phyloP scores from a whole-genome alignment of 352 stramenopile genomes.

The Paralagenidium karlingii region DNA sequence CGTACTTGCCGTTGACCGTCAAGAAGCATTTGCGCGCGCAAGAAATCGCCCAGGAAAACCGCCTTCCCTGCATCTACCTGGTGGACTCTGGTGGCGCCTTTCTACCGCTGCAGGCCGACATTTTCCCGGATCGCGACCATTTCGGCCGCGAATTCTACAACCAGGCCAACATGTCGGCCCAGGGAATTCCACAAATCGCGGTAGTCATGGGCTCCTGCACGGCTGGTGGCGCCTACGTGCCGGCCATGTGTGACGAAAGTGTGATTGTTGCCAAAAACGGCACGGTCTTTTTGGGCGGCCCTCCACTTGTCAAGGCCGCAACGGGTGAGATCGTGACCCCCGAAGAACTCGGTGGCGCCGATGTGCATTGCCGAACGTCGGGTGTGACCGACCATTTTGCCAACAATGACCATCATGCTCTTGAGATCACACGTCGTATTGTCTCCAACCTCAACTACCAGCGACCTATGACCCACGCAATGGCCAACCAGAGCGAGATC shows the following conservation, averaged over 20 bases:
- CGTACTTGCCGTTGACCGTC: slow-evolving; percentile 97
- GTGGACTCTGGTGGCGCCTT: slow-evolving; percentile 93
- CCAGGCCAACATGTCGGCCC: slow-evolving; percentile 92
- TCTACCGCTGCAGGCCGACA: slow-evolving; percentile 92
- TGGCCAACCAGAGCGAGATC: slow-evolving; percentile 31
- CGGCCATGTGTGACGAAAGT: slow-evolving; percentile 96
- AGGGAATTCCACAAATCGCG: slow-evolving; percentile 93
- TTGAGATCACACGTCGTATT: slow-evolving; percentile 85
- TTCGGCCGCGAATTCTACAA: slow-evolving; percentile 99
- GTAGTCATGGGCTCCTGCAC: slow-evolving; percentile 97
- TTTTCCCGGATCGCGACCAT: slow-evolving; percentile 95
- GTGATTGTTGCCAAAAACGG: slow-evolving; percentile 95
- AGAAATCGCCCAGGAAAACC: slow-evolving; percentile 94
- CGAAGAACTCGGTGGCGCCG: slow-evolving; percentile 91
- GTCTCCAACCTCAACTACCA: slow-evolving; percentile 85
- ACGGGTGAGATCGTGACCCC: slow-evolving; percentile 94
- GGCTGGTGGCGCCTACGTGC: slow-evolving; percentile 93
- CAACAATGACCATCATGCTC: slow-evolving; percentile 91
- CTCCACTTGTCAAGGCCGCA: slow-evolving; percentile 95
- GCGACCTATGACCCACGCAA: slow-evolving; percentile 9
- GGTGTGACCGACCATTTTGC: slow-evolving; percentile 96
- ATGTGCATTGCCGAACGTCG: slow-evolving; percentile 84
- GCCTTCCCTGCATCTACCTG: slow-evolving; percentile 95
- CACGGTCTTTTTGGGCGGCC: slow-evolving; percentile 95
- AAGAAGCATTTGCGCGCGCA: slow-evolving; percentile 95